Base-by-base conservation (phyloP, 2,329 filamentous ascomycete species). In the Malbranchea cinnamomea region DNA sequence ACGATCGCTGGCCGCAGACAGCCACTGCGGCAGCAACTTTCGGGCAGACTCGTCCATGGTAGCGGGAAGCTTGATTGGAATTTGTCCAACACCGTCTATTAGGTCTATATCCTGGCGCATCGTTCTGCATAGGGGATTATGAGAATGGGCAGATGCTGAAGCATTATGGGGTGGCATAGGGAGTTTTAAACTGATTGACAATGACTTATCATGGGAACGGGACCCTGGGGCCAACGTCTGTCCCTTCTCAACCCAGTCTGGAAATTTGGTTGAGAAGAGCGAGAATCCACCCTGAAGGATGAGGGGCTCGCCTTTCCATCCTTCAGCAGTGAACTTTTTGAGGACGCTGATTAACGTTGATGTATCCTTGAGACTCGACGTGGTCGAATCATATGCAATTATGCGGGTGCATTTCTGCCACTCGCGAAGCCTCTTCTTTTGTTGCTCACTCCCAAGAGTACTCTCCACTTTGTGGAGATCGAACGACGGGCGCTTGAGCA, bases 51-150 rank as follows among this genome's bases (percentile, higher is more conserved):
- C 51, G 2, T 60, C 63, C 42, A 75, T 54, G 11, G 54, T 47
- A n/a, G 54, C 46, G 3, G 75, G 75, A 26, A 68, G 54, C 43
- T 71, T 72, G 34, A 79, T 46, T 9, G 69, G 49, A 39, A 76
- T 73, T 44, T 92, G 85, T 0, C 89, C 89, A 7, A 95, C 87
- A 12, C 89, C 89, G 41, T 83, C 84, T 18, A 91, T 78, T 11
- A 98, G 63, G 47, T 95, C 89, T 71, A 91, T 87, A 40, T 95
- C 93, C 52, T 95, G 89, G 24, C 89, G 74, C 43, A 98, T 95
- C 40, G 94, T 95, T 37, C 75, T 74, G 52, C 95, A 95, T 59
- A 98, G 95, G 0, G 87, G 85, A 44, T 91, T 92, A 0, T 74
- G 67, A 1, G 72, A 70, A 36, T 73, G 74, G 40, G 72, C 67